Conservation (phyloP, 352 stramenopile species). For the Phytopythium ostracodes region DNA sequence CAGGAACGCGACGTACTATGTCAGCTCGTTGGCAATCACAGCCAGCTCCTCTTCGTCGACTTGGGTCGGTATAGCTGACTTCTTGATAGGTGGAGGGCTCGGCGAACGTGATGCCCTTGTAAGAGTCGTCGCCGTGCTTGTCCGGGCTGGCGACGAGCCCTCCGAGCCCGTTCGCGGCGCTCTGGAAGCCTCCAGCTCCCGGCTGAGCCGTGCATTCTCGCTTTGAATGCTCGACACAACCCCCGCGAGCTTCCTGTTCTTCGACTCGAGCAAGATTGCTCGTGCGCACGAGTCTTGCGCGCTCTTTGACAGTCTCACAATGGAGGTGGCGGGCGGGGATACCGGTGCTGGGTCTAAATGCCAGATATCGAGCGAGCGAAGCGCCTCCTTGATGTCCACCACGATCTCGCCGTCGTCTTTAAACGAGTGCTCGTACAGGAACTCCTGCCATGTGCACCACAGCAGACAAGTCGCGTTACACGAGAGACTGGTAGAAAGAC, state of each 20-base stretch:
- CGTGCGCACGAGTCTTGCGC: slow-evolving; percentile 15
- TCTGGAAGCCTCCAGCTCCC: slow-evolving; percentile 17
- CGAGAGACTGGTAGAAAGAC: too few species aligned
- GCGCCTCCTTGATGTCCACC: slow-evolving; percentile 49
- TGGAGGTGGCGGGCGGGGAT: not conserved
- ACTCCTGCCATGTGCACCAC: slow-evolving; percentile 19
- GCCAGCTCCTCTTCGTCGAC: slow-evolving; percentile 48
- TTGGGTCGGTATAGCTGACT: not conserved
- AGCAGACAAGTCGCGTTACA: not conserved
- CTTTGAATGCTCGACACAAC: slow-evolving; percentile 40
- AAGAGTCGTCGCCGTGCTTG: not conserved
- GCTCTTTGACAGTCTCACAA: slow-evolving; percentile 5
- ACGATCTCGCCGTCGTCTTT: slow-evolving; percentile 33
- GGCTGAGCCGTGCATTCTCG: slow-evolving; percentile 42
- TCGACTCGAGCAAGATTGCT: slow-evolving; percentile 23
- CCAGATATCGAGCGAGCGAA: slow-evolving; percentile 61
- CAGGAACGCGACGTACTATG: slow-evolving; percentile 31
- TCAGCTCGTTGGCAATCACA: slow-evolving; percentile 36
- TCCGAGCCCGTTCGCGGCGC: not conserved
- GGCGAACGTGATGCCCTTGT: not conserved
- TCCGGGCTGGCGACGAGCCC: not conserved
- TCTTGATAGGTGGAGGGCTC: not conserved
- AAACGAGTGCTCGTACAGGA: slow-evolving; percentile 49
- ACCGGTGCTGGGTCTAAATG: slow-evolving; percentile 11
- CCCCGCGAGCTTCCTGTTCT: slow-evolving; percentile 38